phyloP scores from a whole-genome alignment of 306 rosid species.

The Cajanus cajan region DNA sequence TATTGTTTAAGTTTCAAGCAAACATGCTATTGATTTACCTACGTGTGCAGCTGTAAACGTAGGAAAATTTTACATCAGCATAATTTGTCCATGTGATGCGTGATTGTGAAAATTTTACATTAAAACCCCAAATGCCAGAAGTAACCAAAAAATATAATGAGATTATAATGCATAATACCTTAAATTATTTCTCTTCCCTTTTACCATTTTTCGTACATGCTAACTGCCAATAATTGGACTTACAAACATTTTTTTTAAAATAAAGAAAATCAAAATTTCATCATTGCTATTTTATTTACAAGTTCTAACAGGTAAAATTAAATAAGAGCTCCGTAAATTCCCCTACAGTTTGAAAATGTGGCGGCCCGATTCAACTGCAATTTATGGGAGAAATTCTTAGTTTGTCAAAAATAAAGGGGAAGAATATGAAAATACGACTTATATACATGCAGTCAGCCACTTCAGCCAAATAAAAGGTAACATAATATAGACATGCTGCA shows the following conservation, averaged over 20 bases:
- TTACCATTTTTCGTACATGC: conserved; percentile 41
- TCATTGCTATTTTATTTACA: conserved; percentile 67
- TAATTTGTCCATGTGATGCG: neutral
- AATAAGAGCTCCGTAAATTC: conserved; percentile 40
- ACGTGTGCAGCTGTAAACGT: no score
- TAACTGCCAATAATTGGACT: conserved; percentile 44
- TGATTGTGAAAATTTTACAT: neutral
- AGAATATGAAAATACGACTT: neutral
- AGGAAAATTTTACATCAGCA: neutral
- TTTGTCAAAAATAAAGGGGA: neutral
- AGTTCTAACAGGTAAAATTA: conserved; percentile 34
- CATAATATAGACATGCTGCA: neutral
- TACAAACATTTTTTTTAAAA: neutral
- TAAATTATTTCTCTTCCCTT: conserved; percentile 31
- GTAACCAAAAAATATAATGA: neutral
- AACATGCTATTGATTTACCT: no score
- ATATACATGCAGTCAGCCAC: neutral
- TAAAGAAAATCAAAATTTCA: conserved; percentile 26
- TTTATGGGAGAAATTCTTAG: conserved; percentile 1
- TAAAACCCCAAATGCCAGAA: neutral
- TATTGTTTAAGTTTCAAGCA: no score
- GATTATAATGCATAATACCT: conserved; percentile 23
- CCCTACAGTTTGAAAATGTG: conserved; percentile 46
- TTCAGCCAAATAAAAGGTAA: neutral
- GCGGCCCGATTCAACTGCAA: conserved; percentile 36